These are phyloP conservation scores for Aechmea fasciata DNA, from an alignment of 176 grass and related monocot species.

Conservation along the genomic window DNA sequence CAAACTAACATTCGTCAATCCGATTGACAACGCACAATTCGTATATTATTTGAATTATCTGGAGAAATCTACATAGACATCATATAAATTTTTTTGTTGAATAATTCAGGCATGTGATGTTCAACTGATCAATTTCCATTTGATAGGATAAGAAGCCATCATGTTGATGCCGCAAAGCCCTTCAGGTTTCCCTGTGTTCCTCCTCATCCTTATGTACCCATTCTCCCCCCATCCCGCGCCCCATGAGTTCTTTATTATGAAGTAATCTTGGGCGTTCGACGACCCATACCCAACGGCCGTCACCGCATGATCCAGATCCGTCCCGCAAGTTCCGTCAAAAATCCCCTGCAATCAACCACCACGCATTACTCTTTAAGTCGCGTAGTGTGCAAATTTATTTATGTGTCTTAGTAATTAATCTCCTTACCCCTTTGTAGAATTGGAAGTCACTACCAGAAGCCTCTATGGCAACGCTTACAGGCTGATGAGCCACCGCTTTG, in stretches of 20 bases:
- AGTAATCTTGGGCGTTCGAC: slow-evolving; percentile 39
- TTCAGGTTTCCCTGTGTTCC: slow-evolving; percentile 51
- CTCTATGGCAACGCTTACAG: slow-evolving; percentile 66
- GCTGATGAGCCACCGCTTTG: slow-evolving; percentile 59
- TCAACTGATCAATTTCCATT: slow-evolving; percentile 20
- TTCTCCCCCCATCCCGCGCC: slow-evolving; percentile 59
- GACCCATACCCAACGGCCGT: slow-evolving; percentile 74
- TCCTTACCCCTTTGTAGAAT: slow-evolving; percentile 77
- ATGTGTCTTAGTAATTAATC: too few relatives aligned
- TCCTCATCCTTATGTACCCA: slow-evolving; percentile 70
- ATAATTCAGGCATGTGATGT: not conserved
- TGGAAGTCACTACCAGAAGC: slow-evolving; percentile 64
- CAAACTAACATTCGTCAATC: not conserved
- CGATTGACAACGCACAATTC: too few relatives aligned
- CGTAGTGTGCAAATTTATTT: too few relatives aligned
- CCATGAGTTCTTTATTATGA: slow-evolving; percentile 83
- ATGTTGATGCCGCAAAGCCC: slow-evolving; percentile 61
- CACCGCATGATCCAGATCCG: slow-evolving; percentile 50
- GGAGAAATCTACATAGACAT: not conserved
- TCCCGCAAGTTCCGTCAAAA: slow-evolving; percentile 58
- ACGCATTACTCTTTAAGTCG: too few relatives aligned
- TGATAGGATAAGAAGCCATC: slow-evolving; percentile 68
- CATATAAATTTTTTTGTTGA: not conserved
- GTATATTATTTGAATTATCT: too few relatives aligned
- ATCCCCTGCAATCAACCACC: slow-evolving; percentile 35